Evolutionary conservation across 129 eudicot species (phyloP).

Genomic region (Pulicaria dysenterica): DNA sequence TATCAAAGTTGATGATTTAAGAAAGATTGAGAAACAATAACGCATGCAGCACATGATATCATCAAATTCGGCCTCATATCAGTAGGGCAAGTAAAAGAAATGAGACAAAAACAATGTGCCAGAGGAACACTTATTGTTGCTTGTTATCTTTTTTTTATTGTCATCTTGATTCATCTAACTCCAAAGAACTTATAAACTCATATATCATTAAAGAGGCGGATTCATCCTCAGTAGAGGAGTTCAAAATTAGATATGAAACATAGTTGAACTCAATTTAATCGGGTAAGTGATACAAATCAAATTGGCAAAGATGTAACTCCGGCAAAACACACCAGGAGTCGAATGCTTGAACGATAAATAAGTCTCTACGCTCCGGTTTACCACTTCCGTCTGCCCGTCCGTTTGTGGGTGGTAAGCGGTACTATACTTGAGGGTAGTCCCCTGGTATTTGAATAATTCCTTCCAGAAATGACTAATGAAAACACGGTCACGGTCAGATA

Average conservation of each 20-base stretch:
- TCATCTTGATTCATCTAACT: slow-evolving; percentile 14
- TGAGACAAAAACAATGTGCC: background rate
- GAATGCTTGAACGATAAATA: too few relatives aligned
- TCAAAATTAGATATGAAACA: background rate
- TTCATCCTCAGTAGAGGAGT: background rate
- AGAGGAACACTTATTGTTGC: background rate
- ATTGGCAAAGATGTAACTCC: too few relatives aligned
- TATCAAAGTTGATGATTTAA: background rate
- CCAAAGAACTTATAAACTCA: slow-evolving; percentile 1
- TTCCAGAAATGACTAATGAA: too few relatives aligned
- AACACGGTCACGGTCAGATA: too few relatives aligned
- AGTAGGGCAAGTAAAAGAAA: slow-evolving; percentile 4
- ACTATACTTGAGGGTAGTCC: too few relatives aligned
- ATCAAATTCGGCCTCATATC: background rate
- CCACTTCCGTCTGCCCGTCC: too few relatives aligned
- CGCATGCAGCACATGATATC: background rate
- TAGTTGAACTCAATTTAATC: background rate
- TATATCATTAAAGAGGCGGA: background rate
- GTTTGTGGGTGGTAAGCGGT: too few relatives aligned
- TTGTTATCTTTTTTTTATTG: too few relatives aligned
- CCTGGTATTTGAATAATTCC: too few relatives aligned
- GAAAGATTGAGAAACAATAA: background rate
- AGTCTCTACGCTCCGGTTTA: too few relatives aligned
- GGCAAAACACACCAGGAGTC: too few relatives aligned
- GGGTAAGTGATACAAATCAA: too few relatives aligned